Base-by-base conservation (phyloP, 352 stramenopile genomes). In the Pythium utonaiense region DNA sequence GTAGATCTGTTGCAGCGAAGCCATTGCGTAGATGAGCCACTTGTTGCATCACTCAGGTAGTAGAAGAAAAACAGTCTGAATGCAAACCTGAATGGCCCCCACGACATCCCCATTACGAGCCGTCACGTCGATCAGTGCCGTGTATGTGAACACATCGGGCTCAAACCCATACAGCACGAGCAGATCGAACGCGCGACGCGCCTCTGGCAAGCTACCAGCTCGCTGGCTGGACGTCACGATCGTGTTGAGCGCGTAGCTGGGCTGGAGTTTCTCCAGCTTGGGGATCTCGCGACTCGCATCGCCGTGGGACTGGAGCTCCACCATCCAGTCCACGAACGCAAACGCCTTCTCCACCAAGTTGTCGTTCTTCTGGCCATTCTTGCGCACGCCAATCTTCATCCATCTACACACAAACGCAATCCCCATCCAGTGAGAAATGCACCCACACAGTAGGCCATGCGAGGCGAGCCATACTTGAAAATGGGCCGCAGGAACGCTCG, bases 111-210 rank as follows among this genome's bases (percentile, higher is more conserved):
- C 69, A 31, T 64, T 79, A 14, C 82, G 67, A 7, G 78, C 79
- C 10, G 82, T 70, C 4, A 89, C 74, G 53, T 91, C 82, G 36
- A 91, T 91, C 14, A 89, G 60, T 49, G 82, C 78, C 21, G 82
- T 91, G 66, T 88, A 89, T 24, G 82, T 77, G 60, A 91, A 89
- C 60, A 89, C 77, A 47, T 91, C 82, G 0, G 82, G 82, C 22
- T 74, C 70, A 55, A 83, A 89, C 17, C 75, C 74, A 62, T 85
- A 69, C 17, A 27, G 22, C 10, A 66, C 42, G 5, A 88, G 60
- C 60, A 88, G 58, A 4, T 80, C 64, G 33, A 91, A 85, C 4
- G 79, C 82, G 53, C 82, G 77, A 56, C 77, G 64, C 3, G 79
- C 79, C 19, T 88, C 78, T 17, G 47, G 28, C 17, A 74, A 63